These are phyloP conservation scores for Verticillium nubilum DNA, from an alignment of 2,329 filamentous ascomycete species.

Conservation along the genomic window DNA sequence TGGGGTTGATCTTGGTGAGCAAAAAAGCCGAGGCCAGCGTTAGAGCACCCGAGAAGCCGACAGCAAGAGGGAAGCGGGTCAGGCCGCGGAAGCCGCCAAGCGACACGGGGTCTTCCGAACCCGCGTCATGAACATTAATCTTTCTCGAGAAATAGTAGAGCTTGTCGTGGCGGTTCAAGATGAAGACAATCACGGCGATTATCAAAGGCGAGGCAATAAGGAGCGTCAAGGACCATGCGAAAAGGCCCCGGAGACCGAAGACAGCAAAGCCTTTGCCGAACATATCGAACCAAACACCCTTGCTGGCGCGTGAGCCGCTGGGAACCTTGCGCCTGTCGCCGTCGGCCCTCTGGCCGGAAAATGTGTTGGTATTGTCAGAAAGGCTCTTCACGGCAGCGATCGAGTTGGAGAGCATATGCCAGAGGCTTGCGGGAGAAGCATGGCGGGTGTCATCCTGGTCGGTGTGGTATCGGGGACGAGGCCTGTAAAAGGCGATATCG, in stretches of 20 bases:
- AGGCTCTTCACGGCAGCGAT: constrained; percentile 69
- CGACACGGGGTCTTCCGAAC: constrained; percentile 54
- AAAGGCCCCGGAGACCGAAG: constrained; percentile 75
- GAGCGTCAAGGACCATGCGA: constrained; percentile 79
- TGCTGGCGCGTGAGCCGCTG: constrained; percentile 55
- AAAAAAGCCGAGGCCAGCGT: constrained; percentile 70
- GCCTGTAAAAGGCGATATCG: constrained; percentile 87
- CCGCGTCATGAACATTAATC: constrained; percentile 44
- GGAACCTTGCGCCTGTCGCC: constrained; percentile 54
- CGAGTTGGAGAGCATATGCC: constrained; percentile 92
- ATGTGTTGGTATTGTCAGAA: constrained; percentile 62
- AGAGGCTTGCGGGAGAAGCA: constrained; percentile 65
- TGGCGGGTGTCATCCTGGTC: constrained; percentile 80
- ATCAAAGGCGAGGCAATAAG: constrained; percentile 74
- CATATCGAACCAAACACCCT: constrained; percentile 90
- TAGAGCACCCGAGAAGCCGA: constrained; percentile 62
- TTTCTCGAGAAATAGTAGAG: constrained; percentile 78
- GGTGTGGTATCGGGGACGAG: constrained; percentile 84
- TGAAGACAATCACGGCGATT: constrained; percentile 62
- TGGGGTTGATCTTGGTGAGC: constrained; percentile 76
- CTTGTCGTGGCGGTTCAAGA: constrained; percentile 68
- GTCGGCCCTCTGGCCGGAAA: constrained; percentile 54
- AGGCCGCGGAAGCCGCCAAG: constrained; percentile 77
- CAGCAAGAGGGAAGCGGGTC: constrained; percentile 74
- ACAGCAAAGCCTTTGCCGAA: constrained; percentile 76